Evolutionary conservation across 495 filamentous ascomycete species (phyloP), one percentile per base, ranked within the genome.

Genomic region (Neurospora terricola): DNA sequence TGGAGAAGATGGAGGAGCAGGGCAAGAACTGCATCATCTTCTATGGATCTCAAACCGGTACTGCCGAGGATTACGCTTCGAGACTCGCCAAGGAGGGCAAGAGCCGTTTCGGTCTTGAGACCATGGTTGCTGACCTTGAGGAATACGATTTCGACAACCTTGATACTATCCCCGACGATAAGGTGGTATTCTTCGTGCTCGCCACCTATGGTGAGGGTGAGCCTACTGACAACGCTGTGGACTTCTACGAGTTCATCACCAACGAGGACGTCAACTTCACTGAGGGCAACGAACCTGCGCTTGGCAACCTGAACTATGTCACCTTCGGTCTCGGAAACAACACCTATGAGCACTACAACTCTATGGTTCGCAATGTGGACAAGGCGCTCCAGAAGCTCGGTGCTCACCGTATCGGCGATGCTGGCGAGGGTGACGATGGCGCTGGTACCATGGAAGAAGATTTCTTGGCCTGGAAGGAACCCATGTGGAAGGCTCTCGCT

Each of bases 371-470:
- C 73, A 91, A 93, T 73, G 90, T 97, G 72, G 89, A 97, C 81
- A 88, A 90, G 75, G 90, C 91, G 40, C 83, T 99, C 66, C 83
- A 87, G 75, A 94, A 92, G 77, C 85, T 94, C 37, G 96, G 96
- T 73, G 96, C 92, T 23, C 86, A 87, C 70, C 87, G 94, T 72
- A 94, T 99, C 75, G 94, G 95, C 11, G 84, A 89, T 48, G 93
- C 94, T 38, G 96, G 96, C 78, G 96, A 98, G 84, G 96, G 96
- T 78, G 96, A 99, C 77, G 96, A 99, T 81, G 96, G 96, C 73
- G 95, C 96, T 70, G 96, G 96, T 72, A 99, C 96, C 71, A 99
- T 99, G 96, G 96, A 99, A 83, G 96, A 99, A 84, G 96, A 99
- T 78, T 99, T 98, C 82, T 85, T 99, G 79, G 92, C 96, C 74